phyloP scores from a whole-genome alignment of 2,329 filamentous ascomycete species.

The Trichophyton schoenleinii region DNA sequence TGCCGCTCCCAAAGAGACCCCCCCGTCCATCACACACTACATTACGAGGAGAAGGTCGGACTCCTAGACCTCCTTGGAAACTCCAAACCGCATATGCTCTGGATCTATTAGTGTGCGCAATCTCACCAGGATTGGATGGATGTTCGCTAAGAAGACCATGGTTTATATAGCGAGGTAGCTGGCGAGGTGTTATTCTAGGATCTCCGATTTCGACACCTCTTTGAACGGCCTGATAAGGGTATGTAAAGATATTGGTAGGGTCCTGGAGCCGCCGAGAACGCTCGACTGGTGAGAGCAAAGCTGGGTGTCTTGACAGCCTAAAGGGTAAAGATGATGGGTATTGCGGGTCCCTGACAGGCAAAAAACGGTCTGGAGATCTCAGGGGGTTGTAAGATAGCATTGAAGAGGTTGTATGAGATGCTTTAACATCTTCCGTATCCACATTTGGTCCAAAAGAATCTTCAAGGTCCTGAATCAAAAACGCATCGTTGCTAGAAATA shows the following conservation, averaged over 20 bases:
- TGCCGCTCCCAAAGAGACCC: slow-evolving; percentile 53
- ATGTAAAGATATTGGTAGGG: slow-evolving; percentile 43
- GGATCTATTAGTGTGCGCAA: not conserved
- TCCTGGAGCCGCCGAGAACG: slow-evolving; percentile 34
- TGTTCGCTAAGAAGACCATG: slow-evolving; percentile 15
- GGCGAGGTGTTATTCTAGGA: slow-evolving; percentile 17
- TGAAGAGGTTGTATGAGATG: not conserved
- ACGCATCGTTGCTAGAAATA: slow-evolving; percentile 1
- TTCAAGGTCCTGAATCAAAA: not conserved
- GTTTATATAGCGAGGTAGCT: slow-evolving; percentile 26
- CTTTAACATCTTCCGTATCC: not conserved
- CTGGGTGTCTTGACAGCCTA: slow-evolving; percentile 38
- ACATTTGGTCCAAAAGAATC: not conserved
- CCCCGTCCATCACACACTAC: slow-evolving; percentile 50
- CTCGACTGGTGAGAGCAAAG: slow-evolving; percentile 36
- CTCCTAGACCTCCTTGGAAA: slow-evolving; percentile 54
- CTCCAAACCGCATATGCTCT: slow-evolving; percentile 57
- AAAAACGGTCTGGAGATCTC: slow-evolving; percentile 45
- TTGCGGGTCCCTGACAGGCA: slow-evolving; percentile 36
- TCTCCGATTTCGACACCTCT: slow-evolving; percentile 15
- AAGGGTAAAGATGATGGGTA: slow-evolving; percentile 38
- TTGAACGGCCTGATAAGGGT: slow-evolving; percentile 16
- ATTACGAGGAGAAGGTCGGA: slow-evolving; percentile 18
- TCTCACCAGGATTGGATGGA: slow-evolving; percentile 1
- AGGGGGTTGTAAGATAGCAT: slow-evolving; percentile 14